Base-by-base conservation (phyloP, 192 early-diverging fungal species). In the Backusella macrospora region DNA sequence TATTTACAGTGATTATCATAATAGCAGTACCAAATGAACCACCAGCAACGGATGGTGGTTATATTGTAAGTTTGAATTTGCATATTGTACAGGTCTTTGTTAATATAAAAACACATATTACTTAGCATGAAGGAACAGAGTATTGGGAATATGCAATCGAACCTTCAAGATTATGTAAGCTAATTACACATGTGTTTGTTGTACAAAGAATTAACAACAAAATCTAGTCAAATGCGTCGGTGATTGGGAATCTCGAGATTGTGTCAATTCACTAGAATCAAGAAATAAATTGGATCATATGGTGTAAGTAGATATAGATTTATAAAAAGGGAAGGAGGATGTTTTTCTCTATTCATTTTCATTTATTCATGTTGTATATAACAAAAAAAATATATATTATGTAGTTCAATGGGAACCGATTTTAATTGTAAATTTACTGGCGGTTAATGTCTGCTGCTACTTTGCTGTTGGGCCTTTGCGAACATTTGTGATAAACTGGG, bases 401-500 rank as follows among this genome's bases (percentile, higher is more conserved):
- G 3, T 12, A 65, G 63, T n/a, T 65, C 26, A 8, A 38, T 65
- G 26, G 63, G 63, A n/a, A 65, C 63, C 15, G 26, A 38, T 38
- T 34, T 34, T 7, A n/a, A n/a, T 8, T 65, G 63, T 65, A 65
- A 65, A 65, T 65, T 38, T 34, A 5, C 16, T 65, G 38, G 38
- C 14, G 38, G 63, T n/a, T 38, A 38, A 14, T 13, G 38, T 55
- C 9, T 71, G n/a, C 49, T 15, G 3, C 55, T 15, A 4, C 9
- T 52, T 39, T 49, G 69, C 2, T 67, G 18, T 26, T 70, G 44
- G 26, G 68, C 26, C n/a, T 46, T 49, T 55, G 29, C 55, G 8
- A 80, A 71, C 55, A 80, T 71, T 62, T 80, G 49, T 29, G 84
- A 77, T 23, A 87, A 62, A 71, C 81, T 80, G 1, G 84, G 82